Evolutionary conservation across 108 stramenopile genomes (phyloP).

Genomic region (Pseudonitzschia delicatissima): DNA sequence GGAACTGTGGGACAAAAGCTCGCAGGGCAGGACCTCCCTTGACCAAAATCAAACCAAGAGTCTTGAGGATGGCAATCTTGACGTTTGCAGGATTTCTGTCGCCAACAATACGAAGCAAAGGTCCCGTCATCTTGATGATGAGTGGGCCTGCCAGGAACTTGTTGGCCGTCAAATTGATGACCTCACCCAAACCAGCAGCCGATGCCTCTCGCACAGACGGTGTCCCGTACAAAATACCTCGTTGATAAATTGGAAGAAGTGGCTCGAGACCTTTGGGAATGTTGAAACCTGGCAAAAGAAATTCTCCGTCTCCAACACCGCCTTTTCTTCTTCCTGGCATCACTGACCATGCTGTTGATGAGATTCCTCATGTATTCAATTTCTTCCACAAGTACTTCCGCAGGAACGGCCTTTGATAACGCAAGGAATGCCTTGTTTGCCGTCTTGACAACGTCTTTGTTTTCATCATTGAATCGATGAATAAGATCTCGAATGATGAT

Average conservation of each 20-base stretch:
- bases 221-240: constrained; percentile 92
- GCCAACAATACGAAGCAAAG: constrained; percentile 96
- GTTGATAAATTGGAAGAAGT: constrained; percentile 93
- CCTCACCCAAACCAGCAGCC: constrained; percentile 93
- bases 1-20: constrained; percentile 98
- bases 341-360: constrained; percentile 89
- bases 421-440: constrained; percentile 62
- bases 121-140: constrained; percentile 96
- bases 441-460: constrained; percentile 65
- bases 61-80: constrained; percentile 91
- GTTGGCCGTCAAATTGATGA: constrained; percentile 83
- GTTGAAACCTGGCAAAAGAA: constrained; percentile 93
- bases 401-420: constrained; percentile 77
- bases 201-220: constrained; percentile 79
- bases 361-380: constrained; percentile 88
- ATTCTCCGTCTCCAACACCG: constrained; percentile 86
- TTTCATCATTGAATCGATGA: constrained; percentile 88
- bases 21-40: constrained; percentile 92
- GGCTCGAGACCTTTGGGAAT: constrained; percentile 94
- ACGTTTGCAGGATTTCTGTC: constrained; percentile 92
- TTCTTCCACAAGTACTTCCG: constrained; percentile 90
- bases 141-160: constrained; percentile 88
- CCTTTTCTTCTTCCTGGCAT: constrained; percentile 81
- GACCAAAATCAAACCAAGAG: constrained; percentile 83
- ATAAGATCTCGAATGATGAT: constrained; percentile 89